These are phyloP conservation scores for Royoungia palumana DNA, from an alignment of 768 basidiomycete genomes.

Conservation along the genomic window DNA sequence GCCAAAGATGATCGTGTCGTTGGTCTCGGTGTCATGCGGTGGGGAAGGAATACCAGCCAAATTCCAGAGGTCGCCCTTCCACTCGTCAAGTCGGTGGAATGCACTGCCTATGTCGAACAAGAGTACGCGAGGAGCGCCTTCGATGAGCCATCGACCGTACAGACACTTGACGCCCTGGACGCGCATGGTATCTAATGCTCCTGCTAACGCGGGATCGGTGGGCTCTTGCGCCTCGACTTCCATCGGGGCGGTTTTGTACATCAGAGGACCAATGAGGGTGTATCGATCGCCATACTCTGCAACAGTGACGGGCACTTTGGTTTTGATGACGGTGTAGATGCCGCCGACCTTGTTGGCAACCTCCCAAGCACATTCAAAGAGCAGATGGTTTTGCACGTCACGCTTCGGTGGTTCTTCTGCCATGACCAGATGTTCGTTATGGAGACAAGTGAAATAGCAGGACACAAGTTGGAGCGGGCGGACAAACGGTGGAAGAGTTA, in stretches of 20 bases:
- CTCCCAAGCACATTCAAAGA: conserved; percentile 98
- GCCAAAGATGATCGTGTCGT: conserved; percentile 96
- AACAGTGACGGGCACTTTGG: conserved; percentile 97
- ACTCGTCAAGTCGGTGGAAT: conserved; percentile 89
- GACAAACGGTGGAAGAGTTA: not conserved
- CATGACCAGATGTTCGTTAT: conserved; percentile 13
- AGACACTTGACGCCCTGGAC: conserved; percentile 88
- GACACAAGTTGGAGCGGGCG: not conserved
- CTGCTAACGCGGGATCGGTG: conserved; percentile 71
- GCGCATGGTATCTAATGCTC: conserved; percentile 78
- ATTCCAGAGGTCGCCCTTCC: conserved; percentile 99
- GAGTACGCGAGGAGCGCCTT: conserved; percentile 91
- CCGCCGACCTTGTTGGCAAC: conserved; percentile 99
- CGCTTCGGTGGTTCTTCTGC: conserved; percentile 41
- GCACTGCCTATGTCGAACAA: conserved; percentile 93
- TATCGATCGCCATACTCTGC: conserved; percentile 94
- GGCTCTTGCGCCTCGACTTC: conserved; percentile 96
- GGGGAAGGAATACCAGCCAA: conserved; percentile 96
- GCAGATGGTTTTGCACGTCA: conserved; percentile 73
- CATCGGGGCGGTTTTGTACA: conserved; percentile 98
- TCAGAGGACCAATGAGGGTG: conserved; percentile 95
- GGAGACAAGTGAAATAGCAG: not conserved
- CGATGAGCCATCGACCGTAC: conserved; percentile 98
- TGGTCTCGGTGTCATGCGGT: conserved; percentile 95
- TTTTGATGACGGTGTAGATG: conserved; percentile 99